These are phyloP conservation scores for Gillenia trifoliata DNA, from an alignment of 306 rosid species.

Conservation along the genomic window DNA sequence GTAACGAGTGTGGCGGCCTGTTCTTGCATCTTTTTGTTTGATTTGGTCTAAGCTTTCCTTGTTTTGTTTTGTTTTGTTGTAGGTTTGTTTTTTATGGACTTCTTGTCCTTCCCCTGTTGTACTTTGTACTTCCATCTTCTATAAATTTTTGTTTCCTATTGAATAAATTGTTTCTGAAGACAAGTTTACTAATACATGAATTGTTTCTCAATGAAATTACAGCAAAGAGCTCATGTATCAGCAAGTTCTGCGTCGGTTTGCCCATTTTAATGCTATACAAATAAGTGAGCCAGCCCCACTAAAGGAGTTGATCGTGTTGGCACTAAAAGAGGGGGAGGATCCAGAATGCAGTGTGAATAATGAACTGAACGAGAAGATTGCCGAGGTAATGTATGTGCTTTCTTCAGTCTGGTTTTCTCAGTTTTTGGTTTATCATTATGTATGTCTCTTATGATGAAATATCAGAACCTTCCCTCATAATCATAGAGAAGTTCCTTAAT, in stretches of 20 bases:
- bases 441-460: conserved; percentile 5
- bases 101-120: neutral
- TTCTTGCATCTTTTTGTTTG: neutral
- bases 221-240: conserved; percentile 98
- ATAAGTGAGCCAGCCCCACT: conserved; percentile 78
- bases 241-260: conserved; percentile 82
- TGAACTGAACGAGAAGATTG: conserved; percentile 59
- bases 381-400: conserved; percentile 59
- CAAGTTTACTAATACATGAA: neutral
- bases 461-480: neutral
- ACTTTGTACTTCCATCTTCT: neutral
- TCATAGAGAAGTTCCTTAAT: neutral
- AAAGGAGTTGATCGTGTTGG: conserved; percentile 69
- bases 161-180: neutral
- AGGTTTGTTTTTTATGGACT: neutral
- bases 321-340: conserved; percentile 76
- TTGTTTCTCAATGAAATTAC: conserved; percentile 25
- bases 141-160: neutral
- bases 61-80: neutral
- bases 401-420: conserved; percentile 12
- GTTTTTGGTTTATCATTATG: conserved; percentile 8
- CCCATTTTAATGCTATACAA: conserved; percentile 78
- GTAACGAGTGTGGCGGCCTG: neutral
- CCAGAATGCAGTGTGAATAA: conserved; percentile 48
- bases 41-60: neutral